These are phyloP conservation scores for Nelumbo lutea DNA, from an alignment of 164 flowering plant genomes.

Conservation along the genomic window DNA sequence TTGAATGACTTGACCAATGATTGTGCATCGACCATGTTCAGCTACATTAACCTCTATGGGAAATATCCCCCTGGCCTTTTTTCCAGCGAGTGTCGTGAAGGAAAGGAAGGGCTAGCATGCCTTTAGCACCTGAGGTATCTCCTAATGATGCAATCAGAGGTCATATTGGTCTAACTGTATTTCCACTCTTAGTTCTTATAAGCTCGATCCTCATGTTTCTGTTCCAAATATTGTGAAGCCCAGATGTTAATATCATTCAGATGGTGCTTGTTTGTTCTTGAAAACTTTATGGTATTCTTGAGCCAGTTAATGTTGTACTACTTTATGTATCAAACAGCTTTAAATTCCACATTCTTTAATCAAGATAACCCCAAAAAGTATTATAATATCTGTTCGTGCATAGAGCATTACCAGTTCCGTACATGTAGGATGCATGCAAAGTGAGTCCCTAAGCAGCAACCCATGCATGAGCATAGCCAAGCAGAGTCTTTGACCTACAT, in stretches of 20 bases:
- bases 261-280: no score
- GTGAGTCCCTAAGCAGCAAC: no score
- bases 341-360: no score
- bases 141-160: not conserved
- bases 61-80: slow-evolving; percentile 62
- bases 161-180: not conserved
- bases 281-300: no score
- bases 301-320: no score
- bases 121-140: slow-evolving; percentile 7
- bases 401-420: no score
- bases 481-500: no score
- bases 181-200: slow-evolving; percentile 3
- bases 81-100: slow-evolving; percentile 34
- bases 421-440: no score
- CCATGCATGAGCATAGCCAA: no score
- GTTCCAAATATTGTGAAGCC: slow-evolving; percentile 10
- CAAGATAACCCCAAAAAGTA: no score
- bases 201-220: slow-evolving; percentile 9
- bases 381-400: no score
- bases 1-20: slow-evolving; percentile 1
- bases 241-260: not conserved
- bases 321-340: no score
- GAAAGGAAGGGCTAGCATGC: slow-evolving; percentile 35
- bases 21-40: slow-evolving; percentile 6
- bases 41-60: slow-evolving; percentile 41